phyloP scores from a whole-genome alignment of 202 grass and related monocot species.

The Eragrostis tef region DNA sequence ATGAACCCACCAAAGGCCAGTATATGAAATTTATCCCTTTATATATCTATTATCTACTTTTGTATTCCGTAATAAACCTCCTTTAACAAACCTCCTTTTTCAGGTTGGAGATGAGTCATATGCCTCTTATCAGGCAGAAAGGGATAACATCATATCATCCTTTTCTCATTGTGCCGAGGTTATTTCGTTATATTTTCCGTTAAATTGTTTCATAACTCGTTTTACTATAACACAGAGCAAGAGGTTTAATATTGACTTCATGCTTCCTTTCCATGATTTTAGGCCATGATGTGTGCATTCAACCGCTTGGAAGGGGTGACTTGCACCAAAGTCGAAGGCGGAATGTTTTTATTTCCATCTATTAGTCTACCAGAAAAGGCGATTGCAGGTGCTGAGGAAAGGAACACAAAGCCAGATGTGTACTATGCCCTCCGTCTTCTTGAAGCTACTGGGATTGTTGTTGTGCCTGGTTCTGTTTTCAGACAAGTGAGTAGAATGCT shows the following conservation, averaged over 20 bases:
- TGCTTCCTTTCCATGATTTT: slow-evolving; percentile 20
- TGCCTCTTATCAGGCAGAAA: slow-evolving; percentile 59
- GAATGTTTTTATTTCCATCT: slow-evolving; percentile 74
- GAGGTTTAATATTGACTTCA: neutral
- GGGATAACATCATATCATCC: slow-evolving; percentile 60
- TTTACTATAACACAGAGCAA: slow-evolving; percentile 6
- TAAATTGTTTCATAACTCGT: neutral
- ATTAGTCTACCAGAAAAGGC: slow-evolving; percentile 59
- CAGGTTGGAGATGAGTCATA: slow-evolving; percentile 85
- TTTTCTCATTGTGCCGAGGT: slow-evolving; percentile 71
- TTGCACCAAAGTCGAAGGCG: slow-evolving; percentile 77
- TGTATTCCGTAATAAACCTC: slow-evolving; percentile 11
- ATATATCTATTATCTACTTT: neutral
- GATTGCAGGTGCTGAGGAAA: slow-evolving; percentile 57
- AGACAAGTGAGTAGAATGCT: slow-evolving; percentile 59
- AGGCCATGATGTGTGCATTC: slow-evolving; percentile 67
- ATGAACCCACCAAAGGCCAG: slow-evolving; percentile 78
- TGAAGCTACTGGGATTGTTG: slow-evolving; percentile 62
- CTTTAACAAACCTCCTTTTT: slow-evolving; percentile 33
- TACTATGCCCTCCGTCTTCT: slow-evolving; percentile 70
- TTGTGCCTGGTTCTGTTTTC: slow-evolving; percentile 71
- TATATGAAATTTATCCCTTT: slow-evolving; percentile 22
- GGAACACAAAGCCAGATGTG: slow-evolving; percentile 52
- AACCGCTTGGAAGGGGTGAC: slow-evolving; percentile 67
- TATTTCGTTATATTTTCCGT: slow-evolving; percentile 33